Conservation (phyloP, 371 early-diverging fungal genomes). For the Apophysomyces sp. region DNA sequence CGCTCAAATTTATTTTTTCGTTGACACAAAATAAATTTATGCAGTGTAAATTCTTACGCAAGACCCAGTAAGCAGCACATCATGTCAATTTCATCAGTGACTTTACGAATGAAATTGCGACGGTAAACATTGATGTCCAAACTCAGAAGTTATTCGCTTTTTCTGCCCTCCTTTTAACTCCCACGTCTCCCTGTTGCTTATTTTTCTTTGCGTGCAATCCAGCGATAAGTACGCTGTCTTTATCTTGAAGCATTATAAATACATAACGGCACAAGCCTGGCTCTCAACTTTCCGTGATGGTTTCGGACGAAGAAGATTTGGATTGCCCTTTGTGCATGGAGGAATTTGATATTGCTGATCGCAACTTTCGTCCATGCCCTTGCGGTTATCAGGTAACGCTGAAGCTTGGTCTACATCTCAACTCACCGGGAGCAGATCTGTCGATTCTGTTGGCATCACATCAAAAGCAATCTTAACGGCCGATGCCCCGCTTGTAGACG, state of each 20-base stretch:
- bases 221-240: background rate
- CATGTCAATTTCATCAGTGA: no score
- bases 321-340: slow-evolving; percentile 90
- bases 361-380: slow-evolving; percentile 83
- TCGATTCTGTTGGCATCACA: slow-evolving; percentile 88
- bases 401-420: slow-evolving; percentile 7
- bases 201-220: background rate
- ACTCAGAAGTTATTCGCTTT: slow-evolving; percentile 3
- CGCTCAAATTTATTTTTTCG: no score
- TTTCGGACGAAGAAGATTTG: slow-evolving; percentile 72
- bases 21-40: no score
- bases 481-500: slow-evolving; percentile 84
- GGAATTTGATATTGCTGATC: slow-evolving; percentile 83
- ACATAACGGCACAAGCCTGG: background rate
- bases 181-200: background rate
- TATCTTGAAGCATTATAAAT: background rate
- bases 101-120: background rate
- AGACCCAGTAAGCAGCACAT: no score
- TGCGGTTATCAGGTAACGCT: slow-evolving; percentile 78
- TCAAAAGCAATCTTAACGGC: slow-evolving; percentile 80
- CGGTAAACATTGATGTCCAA: slow-evolving; percentile 2
- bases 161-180: background rate
- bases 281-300: slow-evolving; percentile 6
- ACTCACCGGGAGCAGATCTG: slow-evolving; percentile 61
- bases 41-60: no score